Evolutionary conservation across 2,329 filamentous ascomycete genomes (phyloP), one percentile per base, ranked within the genome.

Genomic region (Fusarium equiseti): DNA sequence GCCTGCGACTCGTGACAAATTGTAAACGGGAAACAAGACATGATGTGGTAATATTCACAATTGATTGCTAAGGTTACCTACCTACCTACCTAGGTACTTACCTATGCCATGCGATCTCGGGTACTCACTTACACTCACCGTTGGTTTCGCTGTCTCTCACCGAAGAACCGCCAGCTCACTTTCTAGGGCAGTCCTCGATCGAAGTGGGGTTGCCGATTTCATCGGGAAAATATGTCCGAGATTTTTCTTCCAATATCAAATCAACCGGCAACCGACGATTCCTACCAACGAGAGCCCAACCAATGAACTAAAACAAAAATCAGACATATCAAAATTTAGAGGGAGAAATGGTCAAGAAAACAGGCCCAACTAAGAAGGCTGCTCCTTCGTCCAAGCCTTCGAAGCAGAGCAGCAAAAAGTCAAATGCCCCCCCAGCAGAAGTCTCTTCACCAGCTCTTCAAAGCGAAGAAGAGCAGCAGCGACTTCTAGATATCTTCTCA

Each of bases 401-500:
- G 24, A 73, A 73, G 29, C 64, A 58, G 35, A 64, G 48, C 54
- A 66, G 42, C 55, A 75, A 70, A 59, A 73, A 72, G 51, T 49
- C 70, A 35, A 40, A 55, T 51, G 60, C 48, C 58, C 53, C 52
- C 31, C 59, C 57, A 45, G 59, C 52, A 40, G 59, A 72, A 51
- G 27, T 59, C 32, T 52, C 55, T 43, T 63, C 66, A 40, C n/a
- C 63, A 61, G 48, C 67, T 53, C 70, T 55, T 22, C 72, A 76
- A 31, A 51, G 52, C 48, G 42, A 70, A 18, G 65, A 72, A 38
- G 64, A 76, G 45, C 92, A 94, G 76, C 92, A 95, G 78, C 82
- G 87, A 38, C 84, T 96, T 27, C 84, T 97, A 49, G 86, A 94
- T 73, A 83, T 94, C 68, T 97, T 97, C 82, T 85, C 86, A 62